Evolutionary conservation across 768 basidiomycete genomes (phyloP).

Genomic region (Mycena chlorophos): DNA sequence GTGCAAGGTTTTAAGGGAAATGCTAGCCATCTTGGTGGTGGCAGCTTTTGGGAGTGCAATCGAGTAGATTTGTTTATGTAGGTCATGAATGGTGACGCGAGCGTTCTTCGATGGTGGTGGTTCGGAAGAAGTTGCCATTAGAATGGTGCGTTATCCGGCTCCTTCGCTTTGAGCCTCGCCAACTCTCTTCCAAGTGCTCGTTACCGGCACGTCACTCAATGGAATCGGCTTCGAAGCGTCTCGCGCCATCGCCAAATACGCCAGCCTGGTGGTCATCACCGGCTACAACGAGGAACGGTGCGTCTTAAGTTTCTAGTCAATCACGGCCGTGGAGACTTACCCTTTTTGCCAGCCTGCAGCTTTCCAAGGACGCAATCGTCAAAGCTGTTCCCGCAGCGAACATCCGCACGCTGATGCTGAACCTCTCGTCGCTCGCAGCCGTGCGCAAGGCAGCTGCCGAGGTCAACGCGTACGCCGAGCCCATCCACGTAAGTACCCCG

Average conservation of each 20-base stretch:
- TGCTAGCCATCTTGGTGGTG: too few species aligned
- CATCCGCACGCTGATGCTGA: neutral
- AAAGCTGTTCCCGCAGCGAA: neutral
- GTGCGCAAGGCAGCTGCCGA: neutral
- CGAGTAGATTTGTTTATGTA: too few species aligned
- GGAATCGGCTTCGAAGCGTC: neutral
- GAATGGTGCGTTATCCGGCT: too few species aligned
- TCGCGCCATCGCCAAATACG: neutral
- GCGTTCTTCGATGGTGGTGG: too few species aligned
- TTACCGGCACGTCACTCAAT: neutral
- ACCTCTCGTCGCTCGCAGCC: neutral
- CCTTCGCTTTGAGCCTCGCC: too few species aligned
- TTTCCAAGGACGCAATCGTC: neutral
- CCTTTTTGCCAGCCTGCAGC: neutral
- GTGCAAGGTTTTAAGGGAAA: too few species aligned
- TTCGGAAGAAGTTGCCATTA: too few species aligned
- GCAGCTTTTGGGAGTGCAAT: too few species aligned
- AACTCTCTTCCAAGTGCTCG: neutral
- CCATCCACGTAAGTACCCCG: neutral
- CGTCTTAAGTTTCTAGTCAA: neutral
- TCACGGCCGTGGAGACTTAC: neutral
- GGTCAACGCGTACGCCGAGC: neutral
- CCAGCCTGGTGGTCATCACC: neutral
- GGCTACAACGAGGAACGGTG: neutral
- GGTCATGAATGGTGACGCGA: too few species aligned